Evolutionary conservation across 208 protist species (phyloP), one percentile per base, ranked within the genome.

Genomic region (Zelonia costaricensis): DNA sequence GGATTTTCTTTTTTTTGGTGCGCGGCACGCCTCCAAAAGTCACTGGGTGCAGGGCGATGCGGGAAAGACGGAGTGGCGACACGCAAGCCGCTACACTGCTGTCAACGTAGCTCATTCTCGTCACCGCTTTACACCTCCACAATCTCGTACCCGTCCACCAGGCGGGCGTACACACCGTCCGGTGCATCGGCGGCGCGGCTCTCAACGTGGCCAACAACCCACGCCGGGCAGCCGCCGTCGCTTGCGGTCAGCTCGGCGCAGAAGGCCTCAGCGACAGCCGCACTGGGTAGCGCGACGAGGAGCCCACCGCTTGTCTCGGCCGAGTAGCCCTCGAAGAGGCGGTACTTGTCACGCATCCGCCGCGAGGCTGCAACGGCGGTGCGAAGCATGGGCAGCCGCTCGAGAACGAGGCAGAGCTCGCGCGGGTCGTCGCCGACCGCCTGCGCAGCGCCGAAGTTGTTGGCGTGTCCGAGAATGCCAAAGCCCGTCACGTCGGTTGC

Each of bases 401-500:
- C 73, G 10, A 98, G 72, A 25, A 95, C 68, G 15, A 98, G 70
- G n/a, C 76, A 73, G 23, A 88, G 46, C 38, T 61, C 57, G 20
- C 78, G 63, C n/a, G 72, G 59, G 18, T 23, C 22, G 16, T 67
- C 25, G 18, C 61, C 18, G 46, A 43, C 63, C 16, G 69, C 51
- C 68, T 98, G 96, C 9, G 89, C 89, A 7, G 76, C 60, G 4
- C 86, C 97, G 33, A 99, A 86, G 77, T 98, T 99, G 15, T 46
- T 62, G 2, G 93, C 86, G 77, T 99, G 97, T 0, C 97, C 97
- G 5, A 98, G 55, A 62, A 98, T 93, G 44, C 97, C 97, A 68
- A 98, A 99, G n/a, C 96, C 97, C 4, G 97, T 99, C 18, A 99
- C 84, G 65, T 99, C 97, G 0, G 97, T 99, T 12, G 94, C 91